Conservation (phyloP, 106 monocot genomes). For the Cymbidium sinense region DNA sequence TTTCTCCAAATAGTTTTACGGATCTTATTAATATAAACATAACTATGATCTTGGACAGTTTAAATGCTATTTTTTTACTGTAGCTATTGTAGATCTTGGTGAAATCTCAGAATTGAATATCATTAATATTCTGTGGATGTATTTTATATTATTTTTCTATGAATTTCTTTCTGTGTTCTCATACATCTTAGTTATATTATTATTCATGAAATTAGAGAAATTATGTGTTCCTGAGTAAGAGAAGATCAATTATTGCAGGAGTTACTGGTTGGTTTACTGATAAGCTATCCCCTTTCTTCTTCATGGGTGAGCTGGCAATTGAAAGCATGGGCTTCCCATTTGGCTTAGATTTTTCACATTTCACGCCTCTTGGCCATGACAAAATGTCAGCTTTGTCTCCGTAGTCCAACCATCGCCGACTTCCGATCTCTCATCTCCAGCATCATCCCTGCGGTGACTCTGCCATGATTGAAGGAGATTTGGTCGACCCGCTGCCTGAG, state of each 20-base stretch:
- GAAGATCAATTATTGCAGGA: not conserved
- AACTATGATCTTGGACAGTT: too few species aligned
- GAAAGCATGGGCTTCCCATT: constrained; percentile 7
- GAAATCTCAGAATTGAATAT: too few species aligned
- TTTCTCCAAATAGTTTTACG: too few species aligned
- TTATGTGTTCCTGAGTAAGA: not conserved
- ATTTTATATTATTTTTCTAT: too few species aligned
- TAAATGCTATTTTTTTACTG: too few species aligned
- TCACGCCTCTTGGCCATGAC: constrained; percentile 2
- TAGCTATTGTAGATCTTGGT: too few species aligned
- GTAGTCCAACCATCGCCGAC: not conserved
- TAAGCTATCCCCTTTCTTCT: not conserved
- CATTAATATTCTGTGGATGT: too few species aligned
- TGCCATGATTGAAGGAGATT: constrained; percentile 6
- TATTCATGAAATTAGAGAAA: not conserved
- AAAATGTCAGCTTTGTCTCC: constrained; percentile 2
- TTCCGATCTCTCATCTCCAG: not conserved
- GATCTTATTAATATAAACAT: too few species aligned
- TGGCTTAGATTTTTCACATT: constrained; percentile 9
- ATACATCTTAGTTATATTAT: not conserved
- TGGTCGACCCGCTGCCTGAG: not conserved
- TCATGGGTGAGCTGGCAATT: constrained; percentile 11
- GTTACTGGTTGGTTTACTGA: not conserved
- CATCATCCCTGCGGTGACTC: not conserved
- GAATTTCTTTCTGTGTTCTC: not conserved